Conservation (phyloP, 139 green algal genomes). For the Volvox reticuliferus region DNA sequence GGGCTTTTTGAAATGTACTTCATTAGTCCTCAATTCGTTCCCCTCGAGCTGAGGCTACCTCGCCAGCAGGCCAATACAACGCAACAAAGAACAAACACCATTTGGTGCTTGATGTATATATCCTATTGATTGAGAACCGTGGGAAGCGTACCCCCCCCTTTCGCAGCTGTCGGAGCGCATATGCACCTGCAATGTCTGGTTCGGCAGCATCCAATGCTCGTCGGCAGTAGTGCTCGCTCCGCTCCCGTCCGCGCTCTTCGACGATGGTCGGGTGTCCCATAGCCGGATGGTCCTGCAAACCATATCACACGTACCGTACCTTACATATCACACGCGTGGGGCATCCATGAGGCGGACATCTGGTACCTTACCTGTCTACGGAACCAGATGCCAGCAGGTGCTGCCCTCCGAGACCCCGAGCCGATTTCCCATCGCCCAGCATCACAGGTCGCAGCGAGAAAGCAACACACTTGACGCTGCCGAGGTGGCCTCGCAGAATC, state of each 20-base stretch:
- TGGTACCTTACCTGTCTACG: neutral
- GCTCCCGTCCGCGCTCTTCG: neutral
- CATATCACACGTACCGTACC: neutral
- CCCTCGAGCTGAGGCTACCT: too few species aligned
- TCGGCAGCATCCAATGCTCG: constrained; percentile 17
- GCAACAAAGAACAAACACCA: too few species aligned
- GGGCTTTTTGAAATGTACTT: too few species aligned
- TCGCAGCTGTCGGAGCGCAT: too few species aligned
- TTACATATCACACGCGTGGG: neutral
- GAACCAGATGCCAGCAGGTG: constrained; percentile 27
- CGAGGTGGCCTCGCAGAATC: constrained; percentile 28
- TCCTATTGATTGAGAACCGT: too few species aligned
- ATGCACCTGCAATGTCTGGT: constrained; percentile 8
- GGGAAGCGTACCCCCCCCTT: too few species aligned
- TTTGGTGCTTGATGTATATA: too few species aligned
- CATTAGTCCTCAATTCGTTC: too few species aligned
- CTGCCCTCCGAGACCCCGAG: neutral
- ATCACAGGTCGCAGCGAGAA: neutral
- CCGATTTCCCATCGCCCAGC: neutral
- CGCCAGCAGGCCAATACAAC: too few species aligned
- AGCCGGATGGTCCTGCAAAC: constrained; percentile 20
- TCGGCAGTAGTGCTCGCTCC: neutral
- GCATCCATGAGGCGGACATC: neutral
- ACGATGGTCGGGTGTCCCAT: neutral
- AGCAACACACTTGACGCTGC: constrained; percentile 30